phyloP scores from a whole-genome alignment of 2,329 filamentous ascomycete genomes.

The Ceratocystis papillata region DNA sequence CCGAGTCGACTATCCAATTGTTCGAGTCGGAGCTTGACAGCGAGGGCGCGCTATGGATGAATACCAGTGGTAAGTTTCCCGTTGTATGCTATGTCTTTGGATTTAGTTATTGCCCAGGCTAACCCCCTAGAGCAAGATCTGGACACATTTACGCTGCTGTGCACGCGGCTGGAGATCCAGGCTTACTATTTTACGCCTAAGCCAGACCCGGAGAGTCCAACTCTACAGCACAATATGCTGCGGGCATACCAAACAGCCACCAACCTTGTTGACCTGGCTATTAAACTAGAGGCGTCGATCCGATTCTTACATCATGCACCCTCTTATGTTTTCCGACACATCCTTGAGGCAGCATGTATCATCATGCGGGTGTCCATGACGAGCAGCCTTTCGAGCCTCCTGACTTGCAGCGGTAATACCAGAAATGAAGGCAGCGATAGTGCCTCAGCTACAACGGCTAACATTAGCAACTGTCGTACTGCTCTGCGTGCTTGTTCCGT shows the following conservation, averaged over 20 bases:
- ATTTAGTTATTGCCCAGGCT: background rate
- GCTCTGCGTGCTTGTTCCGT: slow-evolving; percentile 35
- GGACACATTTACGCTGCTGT: slow-evolving; percentile 36
- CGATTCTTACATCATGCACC: slow-evolving; percentile 39
- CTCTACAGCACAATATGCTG: slow-evolving; percentile 37
- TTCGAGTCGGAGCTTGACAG: slow-evolving; percentile 45
- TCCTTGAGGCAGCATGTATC: slow-evolving; percentile 39
- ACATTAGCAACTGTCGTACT: slow-evolving; percentile 29
- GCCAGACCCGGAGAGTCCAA: slow-evolving; percentile 33
- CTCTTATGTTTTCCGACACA: slow-evolving; percentile 40
- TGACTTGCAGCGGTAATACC: slow-evolving; percentile 25
- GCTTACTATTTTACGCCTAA: slow-evolving; percentile 42
- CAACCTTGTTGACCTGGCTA: slow-evolving; percentile 35
- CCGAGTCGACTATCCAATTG: slow-evolving; percentile 38
- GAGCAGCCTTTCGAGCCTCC: slow-evolving; percentile 29
- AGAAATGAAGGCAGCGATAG: slow-evolving; percentile 32
- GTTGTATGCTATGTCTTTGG: background rate
- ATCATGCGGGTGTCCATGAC: slow-evolving; percentile 30
- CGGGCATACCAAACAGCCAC: slow-evolving; percentile 41
- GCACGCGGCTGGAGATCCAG: slow-evolving; percentile 44
- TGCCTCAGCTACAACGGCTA: slow-evolving; percentile 29
- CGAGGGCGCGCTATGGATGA: slow-evolving; percentile 30
- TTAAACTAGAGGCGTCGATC: slow-evolving; percentile 35
- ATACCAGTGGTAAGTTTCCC: slow-evolving; percentile 13
- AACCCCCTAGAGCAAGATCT: slow-evolving; percentile 6